Evolutionary conservation across 768 basidiomycete genomes (phyloP), one percentile per base, ranked within the genome.

Genomic region (Naganishia antarctica): DNA sequence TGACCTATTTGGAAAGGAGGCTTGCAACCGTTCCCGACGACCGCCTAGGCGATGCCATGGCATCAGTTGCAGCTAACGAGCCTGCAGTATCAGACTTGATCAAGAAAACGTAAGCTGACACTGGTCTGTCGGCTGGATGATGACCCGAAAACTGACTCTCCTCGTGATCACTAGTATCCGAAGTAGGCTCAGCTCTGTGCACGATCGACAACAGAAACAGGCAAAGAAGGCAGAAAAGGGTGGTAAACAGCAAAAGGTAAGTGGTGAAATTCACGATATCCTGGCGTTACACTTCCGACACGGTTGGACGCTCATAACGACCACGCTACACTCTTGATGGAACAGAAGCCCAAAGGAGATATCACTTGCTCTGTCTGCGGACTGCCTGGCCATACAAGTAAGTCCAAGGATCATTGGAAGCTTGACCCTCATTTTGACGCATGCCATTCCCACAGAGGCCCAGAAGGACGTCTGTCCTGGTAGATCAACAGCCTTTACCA

Each of bases 331-430:
- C n/a, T n/a, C n/a, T 37, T 25, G 7, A 13, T 32, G 21, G 11
- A 18, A 57, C 37, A 57, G 53, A 34, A 37, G 23, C 18, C 53
- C 13, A 57, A 57, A 26, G 53, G 53, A n/a, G 53, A 57, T 9
- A 57, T 57, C 53, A 57, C 53, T 5, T 57, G 53, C 32, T 57
- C 53, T 18, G 53, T 57, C 3, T 57, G 53, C 23, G 53, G 53
- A 12, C 32, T 25, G 18, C n/a, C 34, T 21, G 53, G 53, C 11
- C 53, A 57, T 25, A 37, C 53, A 9, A 57, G 53, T 57, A 57
- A 40, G 53, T 25, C 3, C 12, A n/a, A 57, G 12, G 34, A 12
- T 34, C n/a, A n/a, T n/a, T n/a, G n/a, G n/a, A n/a, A n/a, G n/a
- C n/a, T n/a, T n/a, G n/a, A n/a, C n/a, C n/a, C n/a, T n/a, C n/a